Evolutionary conservation across 2,329 filamentous ascomycete genomes (phyloP).

Genomic region (Trematosphaeria pertusa): DNA sequence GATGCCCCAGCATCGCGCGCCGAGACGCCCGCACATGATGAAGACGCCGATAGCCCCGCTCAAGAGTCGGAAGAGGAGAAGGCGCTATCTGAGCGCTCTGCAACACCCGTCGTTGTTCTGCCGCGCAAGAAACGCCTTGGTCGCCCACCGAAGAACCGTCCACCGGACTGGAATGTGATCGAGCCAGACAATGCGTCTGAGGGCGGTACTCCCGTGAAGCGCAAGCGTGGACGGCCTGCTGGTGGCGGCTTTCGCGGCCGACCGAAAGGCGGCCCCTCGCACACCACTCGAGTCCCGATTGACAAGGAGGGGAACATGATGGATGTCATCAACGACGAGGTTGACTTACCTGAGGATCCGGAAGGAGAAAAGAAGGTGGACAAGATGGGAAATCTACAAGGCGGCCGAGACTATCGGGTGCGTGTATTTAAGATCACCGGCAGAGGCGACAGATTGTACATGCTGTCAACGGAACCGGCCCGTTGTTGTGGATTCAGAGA

Average conservation of each 20-base stretch:
- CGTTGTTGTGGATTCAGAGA: conserved; percentile 97
- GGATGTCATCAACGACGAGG: conserved; percentile 91
- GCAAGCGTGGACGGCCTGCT: conserved; percentile 58
- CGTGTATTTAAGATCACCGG: conserved; percentile 91
- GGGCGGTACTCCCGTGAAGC: conserved; percentile 56
- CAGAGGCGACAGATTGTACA: conserved; percentile 86
- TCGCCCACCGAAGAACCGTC: conserved; percentile 83
- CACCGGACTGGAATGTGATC: conserved; percentile 73
- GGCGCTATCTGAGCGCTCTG: conserved; percentile 53
- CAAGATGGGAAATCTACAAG: conserved; percentile 81
- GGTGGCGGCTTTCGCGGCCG: conserved; percentile 73
- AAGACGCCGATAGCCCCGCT: conserved; percentile 51
- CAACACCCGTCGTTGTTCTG: conserved; percentile 62
- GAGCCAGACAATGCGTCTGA: conserved; percentile 57
- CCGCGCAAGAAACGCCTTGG: conserved; percentile 77
- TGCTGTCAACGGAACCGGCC: conserved; percentile 97
- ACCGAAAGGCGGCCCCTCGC: conserved; percentile 73
- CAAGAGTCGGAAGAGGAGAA: conserved; percentile 60
- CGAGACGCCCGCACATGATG: conserved; percentile 55
- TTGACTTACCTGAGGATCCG: conserved; percentile 82
- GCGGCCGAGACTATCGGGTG: conserved; percentile 89
- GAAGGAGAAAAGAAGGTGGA: conserved; percentile 95
- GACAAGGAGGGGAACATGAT: conserved; percentile 94
- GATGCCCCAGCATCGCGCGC: conserved; percentile 42
- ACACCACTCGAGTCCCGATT: conserved; percentile 82